These are phyloP conservation scores for Cyamopsis tetragonoloba DNA, from an alignment of 306 rosid genomes.

Conservation along the genomic window DNA sequence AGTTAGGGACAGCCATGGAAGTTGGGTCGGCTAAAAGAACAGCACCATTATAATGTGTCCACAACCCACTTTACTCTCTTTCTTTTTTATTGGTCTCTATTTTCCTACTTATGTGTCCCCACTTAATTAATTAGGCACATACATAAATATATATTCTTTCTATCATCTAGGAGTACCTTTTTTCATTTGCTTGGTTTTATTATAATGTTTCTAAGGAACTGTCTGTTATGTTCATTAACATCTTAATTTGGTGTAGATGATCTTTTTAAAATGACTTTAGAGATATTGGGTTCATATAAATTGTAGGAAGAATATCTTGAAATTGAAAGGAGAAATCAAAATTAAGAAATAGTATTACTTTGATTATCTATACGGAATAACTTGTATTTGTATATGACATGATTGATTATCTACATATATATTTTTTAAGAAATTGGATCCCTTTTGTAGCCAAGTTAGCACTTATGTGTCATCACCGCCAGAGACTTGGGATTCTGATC, in stretches of 20 bases:
- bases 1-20: constrained; percentile 56
- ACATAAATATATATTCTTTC: background rate
- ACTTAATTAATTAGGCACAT: too few relatives aligned
- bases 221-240: constrained; percentile 34
- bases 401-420: constrained; percentile 7
- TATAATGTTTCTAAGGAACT: constrained; percentile 16
- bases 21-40: constrained; percentile 80
- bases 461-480: constrained; percentile 1
- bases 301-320: constrained; percentile 25
- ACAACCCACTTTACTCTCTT: constrained; percentile 30
- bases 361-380: constrained; percentile 14
- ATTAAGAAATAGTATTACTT: too few relatives aligned
- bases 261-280: constrained; percentile 29
- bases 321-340: too few relatives aligned
- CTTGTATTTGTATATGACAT: constrained; percentile 11
- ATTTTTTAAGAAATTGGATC: background rate
- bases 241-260: constrained; percentile 26
- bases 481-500: constrained; percentile 18
- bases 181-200: background rate
- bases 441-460: constrained; percentile 7
- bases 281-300: constrained; percentile 36
- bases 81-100: constrained; percentile 23
- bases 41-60: constrained; percentile 59
- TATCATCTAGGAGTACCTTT: background rate
- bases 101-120: constrained; percentile 28